phyloP scores from a whole-genome alignment of 1,139 yeast genomes.

The Geotrichum siamense region DNA sequence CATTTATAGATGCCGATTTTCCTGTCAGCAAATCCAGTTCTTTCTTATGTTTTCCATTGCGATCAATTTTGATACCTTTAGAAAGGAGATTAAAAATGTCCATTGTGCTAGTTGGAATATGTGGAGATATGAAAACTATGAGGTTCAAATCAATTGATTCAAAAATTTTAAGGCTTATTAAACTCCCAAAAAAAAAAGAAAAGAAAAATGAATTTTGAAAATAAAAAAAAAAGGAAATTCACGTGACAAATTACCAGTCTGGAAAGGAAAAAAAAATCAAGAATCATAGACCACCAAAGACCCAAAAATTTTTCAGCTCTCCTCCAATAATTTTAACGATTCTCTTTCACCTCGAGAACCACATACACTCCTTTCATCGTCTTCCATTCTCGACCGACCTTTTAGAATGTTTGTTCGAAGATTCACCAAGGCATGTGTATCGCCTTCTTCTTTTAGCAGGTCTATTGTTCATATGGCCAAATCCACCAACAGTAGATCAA shows the following conservation, averaged over 20 bases:
- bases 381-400: too few species aligned
- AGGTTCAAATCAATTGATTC: not conserved
- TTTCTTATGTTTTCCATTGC: slow-evolving; percentile 34
- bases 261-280: too few species aligned
- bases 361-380: too few species aligned
- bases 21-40: slow-evolving; percentile 28
- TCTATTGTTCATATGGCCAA: slow-evolving; percentile 34
- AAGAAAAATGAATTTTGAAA: too few species aligned
- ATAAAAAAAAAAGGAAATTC: not conserved
- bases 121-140: not conserved
- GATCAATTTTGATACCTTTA: slow-evolving; percentile 75
- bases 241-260: not conserved
- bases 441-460: slow-evolving; percentile 15
- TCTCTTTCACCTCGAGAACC: too few species aligned
- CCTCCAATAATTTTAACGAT: too few species aligned
- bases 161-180: not conserved
- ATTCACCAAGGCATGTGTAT: not conserved
- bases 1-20: slow-evolving; percentile 14
- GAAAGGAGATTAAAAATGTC: slow-evolving; percentile 81
- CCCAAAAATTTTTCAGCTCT: too few species aligned
- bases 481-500: slow-evolving; percentile 24
- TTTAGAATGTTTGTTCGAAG: slow-evolving; percentile 7
- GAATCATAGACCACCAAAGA: too few species aligned
- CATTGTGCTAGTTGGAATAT: too few species aligned
- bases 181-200: not conserved